These are phyloP conservation scores for Botrytis aclada DNA, from an alignment of 2,329 filamentous ascomycete genomes.

Conservation along the genomic window DNA sequence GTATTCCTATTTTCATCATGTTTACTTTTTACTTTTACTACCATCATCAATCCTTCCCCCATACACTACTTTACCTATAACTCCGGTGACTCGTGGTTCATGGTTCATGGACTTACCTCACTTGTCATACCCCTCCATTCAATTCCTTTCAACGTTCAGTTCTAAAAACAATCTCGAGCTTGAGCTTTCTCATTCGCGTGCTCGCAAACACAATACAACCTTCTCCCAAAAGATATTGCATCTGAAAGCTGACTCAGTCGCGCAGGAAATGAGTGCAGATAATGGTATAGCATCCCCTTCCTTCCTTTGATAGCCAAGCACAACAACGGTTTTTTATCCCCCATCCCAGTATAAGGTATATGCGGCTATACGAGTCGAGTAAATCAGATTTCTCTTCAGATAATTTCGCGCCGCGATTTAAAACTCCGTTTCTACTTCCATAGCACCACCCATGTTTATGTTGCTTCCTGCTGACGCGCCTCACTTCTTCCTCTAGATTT, in stretches of 20 bases:
- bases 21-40: neutral
- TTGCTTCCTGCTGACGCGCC: conserved; percentile 35
- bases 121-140: conserved; percentile 18
- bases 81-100: neutral
- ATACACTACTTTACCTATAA: conserved; percentile 5
- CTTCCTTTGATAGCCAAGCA: conserved; percentile 10
- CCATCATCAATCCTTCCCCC: conserved; percentile 1
- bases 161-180: conserved; percentile 2
- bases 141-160: conserved; percentile 12
- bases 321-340: conserved; percentile 7
- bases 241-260: conserved; percentile 32
- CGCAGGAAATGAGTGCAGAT: conserved; percentile 35
- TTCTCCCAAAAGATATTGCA: neutral
- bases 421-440: neutral
- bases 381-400: conserved; percentile 6
- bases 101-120: conserved; percentile 14
- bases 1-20: conserved; percentile 17
- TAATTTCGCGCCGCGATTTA: neutral
- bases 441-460: conserved; percentile 15
- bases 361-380: conserved; percentile 20
- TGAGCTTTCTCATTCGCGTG: neutral
- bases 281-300: conserved; percentile 29
- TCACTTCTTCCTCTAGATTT: conserved; percentile 35
- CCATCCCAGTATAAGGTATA: conserved; percentile 16
- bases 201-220: neutral